Conservation (phyloP, 495 filamentous ascomycete genomes). For the Penicillium cinerascens region DNA sequence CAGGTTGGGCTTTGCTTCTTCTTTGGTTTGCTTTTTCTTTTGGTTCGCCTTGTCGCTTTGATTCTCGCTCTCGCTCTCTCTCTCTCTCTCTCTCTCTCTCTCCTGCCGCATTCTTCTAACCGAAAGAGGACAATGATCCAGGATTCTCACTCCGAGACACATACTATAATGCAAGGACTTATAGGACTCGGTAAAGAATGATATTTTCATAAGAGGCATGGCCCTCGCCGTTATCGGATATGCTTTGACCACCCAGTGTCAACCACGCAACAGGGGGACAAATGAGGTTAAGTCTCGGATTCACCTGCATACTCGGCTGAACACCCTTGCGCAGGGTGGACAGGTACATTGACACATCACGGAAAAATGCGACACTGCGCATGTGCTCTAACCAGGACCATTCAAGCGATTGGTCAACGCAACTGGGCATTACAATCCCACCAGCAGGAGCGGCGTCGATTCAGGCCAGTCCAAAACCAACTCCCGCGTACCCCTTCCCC, state of each 20-base stretch:
- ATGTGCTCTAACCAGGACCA: neutral
- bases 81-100: too few relatives aligned
- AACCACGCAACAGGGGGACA: neutral
- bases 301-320: slow-evolving; percentile 17
- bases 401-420: slow-evolving; percentile 6
- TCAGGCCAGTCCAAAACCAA: neutral
- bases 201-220: neutral
- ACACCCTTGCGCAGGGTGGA: slow-evolving; percentile 8
- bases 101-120: neutral
- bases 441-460: neutral
- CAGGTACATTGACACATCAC: slow-evolving; percentile 8
- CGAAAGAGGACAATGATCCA: neutral
- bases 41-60: too few relatives aligned
- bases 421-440: neutral
- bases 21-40: neutral
- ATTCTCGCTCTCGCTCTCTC: too few relatives aligned
- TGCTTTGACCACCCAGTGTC: neutral
- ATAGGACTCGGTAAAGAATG: neutral
- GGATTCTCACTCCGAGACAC: neutral
- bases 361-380: slow-evolving; percentile 1
- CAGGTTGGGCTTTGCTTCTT: neutral
- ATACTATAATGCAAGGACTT: neutral
- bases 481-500: neutral
- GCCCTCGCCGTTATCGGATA: neutral
- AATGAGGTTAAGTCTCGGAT: slow-evolving; percentile 5